These are phyloP conservation scores for Peronospora belbahrii DNA, from an alignment of 352 stramenopile species.

Conservation along the genomic window DNA sequence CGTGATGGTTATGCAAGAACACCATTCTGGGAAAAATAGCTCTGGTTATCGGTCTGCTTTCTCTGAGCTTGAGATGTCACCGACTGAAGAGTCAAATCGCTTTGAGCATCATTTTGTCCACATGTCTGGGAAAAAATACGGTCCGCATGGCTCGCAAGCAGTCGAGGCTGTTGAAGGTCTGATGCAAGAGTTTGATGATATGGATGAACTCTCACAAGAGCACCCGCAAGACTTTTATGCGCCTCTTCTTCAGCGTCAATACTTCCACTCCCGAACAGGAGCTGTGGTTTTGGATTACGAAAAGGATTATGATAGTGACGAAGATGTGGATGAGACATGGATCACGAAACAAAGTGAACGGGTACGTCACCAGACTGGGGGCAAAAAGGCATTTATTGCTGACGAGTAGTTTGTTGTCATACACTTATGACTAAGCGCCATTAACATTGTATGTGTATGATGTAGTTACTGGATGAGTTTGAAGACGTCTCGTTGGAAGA, in stretches of 20 bases:
- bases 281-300: constrained; percentile 76
- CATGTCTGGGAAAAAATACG: constrained; percentile 46
- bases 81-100: constrained; percentile 38
- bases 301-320: constrained; percentile 82
- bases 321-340: constrained; percentile 86
- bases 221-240: constrained; percentile 67
- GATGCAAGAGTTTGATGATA: constrained; percentile 71
- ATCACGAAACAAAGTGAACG: constrained; percentile 82
- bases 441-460: not conserved
- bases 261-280: constrained; percentile 83
- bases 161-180: constrained; percentile 43
- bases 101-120: constrained; percentile 67
- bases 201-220: constrained; percentile 49
- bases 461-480: constrained; percentile 79
- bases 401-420: not conserved
- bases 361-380: constrained; percentile 18
- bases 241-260: constrained; percentile 71
- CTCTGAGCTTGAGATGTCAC: constrained; percentile 49
- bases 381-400: not conserved
- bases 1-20: constrained; percentile 46
- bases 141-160: constrained; percentile 15
- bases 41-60: constrained; percentile 24
- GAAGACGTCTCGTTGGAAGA: constrained; percentile 82
- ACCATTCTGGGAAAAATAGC: constrained; percentile 15
- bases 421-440: constrained; percentile 1